phyloP scores from a whole-genome alignment of 2,329 filamentous ascomycete genomes.

The Cephalotrichum gorgonifer region DNA sequence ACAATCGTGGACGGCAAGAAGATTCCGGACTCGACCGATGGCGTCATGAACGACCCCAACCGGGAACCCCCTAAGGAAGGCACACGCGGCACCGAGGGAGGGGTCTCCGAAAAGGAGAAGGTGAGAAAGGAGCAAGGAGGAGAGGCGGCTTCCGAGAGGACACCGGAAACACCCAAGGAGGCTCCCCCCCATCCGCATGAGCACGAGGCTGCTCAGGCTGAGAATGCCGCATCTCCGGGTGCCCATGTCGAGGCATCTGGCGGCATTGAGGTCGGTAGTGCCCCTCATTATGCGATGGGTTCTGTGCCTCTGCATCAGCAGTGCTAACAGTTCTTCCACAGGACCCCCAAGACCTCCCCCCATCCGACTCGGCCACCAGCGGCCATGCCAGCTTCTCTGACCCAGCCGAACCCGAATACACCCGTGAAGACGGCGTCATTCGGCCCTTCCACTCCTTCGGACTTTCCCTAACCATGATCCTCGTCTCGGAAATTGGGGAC shows the following conservation, averaged over 20 bases:
- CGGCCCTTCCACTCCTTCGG: constrained; percentile 80
- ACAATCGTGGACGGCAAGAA: constrained; percentile 48
- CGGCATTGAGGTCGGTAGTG: constrained; percentile 47
- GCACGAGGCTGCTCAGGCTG: constrained; percentile 46
- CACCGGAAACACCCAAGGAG: constrained; percentile 76
- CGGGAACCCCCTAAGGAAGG: constrained; percentile 69
- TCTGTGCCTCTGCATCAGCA: not conserved
- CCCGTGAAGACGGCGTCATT: constrained; percentile 43
- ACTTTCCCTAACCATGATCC: constrained; percentile 92
- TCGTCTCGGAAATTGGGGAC: constrained; percentile 94
- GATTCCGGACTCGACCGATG: constrained; percentile 58
- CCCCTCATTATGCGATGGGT: not conserved
- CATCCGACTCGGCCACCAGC: constrained; percentile 51
- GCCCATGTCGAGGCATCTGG: constrained; percentile 10
- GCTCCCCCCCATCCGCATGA: constrained; percentile 71
- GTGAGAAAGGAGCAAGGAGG: constrained; percentile 33
- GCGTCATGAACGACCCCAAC: constrained; percentile 87
- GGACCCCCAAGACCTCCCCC: constrained; percentile 80
- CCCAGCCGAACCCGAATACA: constrained; percentile 9
- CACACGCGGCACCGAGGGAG: constrained; percentile 79
- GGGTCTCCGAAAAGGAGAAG: constrained; percentile 80
- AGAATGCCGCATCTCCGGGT: not conserved
- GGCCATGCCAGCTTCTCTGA: constrained; percentile 45
- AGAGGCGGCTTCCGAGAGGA: constrained; percentile 60
- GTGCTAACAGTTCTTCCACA: constrained; percentile 21